Percentiles rank a stretch among this genome's conserved stretches.
Evolutionary conservation across 1,284 basidiomycete genomes (phyloP).

Genomic region (Puccinia triticina): DNA sequence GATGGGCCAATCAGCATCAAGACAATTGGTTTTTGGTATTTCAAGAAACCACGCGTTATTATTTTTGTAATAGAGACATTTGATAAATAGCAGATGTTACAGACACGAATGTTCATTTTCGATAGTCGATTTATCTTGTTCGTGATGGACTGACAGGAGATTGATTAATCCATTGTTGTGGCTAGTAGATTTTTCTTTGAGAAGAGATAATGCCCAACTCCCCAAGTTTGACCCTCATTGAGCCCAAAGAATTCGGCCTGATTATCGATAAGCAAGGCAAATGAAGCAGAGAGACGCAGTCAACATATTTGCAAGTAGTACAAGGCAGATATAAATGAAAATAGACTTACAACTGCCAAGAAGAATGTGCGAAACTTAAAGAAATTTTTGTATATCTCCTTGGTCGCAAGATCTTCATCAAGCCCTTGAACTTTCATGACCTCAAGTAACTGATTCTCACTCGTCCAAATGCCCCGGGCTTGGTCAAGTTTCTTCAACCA

Average conservation of each 20-base stretch:
- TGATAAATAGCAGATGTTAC: too few relatives aligned
- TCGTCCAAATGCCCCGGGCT: conserved; percentile 65
- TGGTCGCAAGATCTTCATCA: conserved; percentile 9
- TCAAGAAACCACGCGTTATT: too few relatives aligned
- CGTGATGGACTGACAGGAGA: not conserved
- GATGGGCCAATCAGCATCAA: too few relatives aligned
- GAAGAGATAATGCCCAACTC: conserved; percentile 67
- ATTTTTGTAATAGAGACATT: too few relatives aligned
- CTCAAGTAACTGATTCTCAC: conserved; percentile 66
- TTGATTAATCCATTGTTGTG: not conserved
- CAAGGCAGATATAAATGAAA: conserved; percentile 53
- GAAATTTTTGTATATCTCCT: conserved; percentile 67
- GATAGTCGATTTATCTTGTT: not conserved
- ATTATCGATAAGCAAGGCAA: conserved; percentile 57
- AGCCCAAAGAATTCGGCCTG: conserved; percentile 74
- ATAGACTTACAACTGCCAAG: conserved; percentile 40
- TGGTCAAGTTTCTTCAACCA: conserved; percentile 72
- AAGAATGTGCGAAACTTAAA: conserved; percentile 61
- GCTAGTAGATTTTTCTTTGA: not conserved
- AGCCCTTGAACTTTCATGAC: conserved; percentile 60
- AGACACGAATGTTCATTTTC: too few relatives aligned
- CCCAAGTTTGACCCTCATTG: conserved; percentile 70
- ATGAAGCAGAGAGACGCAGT: conserved; percentile 29
- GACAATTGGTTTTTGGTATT: too few relatives aligned
- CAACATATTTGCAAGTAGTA: not conserved